phyloP scores from a whole-genome alignment of 1,139 yeast genomes.

The Ogataea hybrid region DNA sequence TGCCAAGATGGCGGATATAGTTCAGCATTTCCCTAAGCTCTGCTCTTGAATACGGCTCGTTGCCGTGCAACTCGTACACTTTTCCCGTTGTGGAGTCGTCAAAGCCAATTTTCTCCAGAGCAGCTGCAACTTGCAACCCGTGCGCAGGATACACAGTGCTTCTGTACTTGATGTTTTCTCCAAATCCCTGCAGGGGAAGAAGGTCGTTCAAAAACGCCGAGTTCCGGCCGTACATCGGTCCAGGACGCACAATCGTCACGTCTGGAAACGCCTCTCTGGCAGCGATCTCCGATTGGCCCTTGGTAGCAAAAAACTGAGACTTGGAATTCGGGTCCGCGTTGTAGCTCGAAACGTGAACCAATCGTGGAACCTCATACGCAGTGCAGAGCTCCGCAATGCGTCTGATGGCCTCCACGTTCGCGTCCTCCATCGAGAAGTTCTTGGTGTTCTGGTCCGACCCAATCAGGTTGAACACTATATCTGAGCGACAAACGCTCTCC shows the following conservation, averaged over 20 bases:
- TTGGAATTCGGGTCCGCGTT: conserved; percentile 70
- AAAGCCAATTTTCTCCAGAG: conserved; percentile 73
- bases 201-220: conserved; percentile 69
- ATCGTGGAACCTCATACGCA: conserved; percentile 73
- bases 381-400: conserved; percentile 74
- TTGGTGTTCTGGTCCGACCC: conserved; percentile 80
- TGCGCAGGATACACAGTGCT: conserved; percentile 70
- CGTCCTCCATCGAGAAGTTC: conserved; percentile 80
- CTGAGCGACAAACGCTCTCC: conserved; percentile 78
- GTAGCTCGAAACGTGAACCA: conserved; percentile 76
- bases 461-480: conserved; percentile 76
- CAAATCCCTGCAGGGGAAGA: conserved; percentile 42
- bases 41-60: conserved; percentile 58
- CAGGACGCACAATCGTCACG: conserved; percentile 83
- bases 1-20: conserved; percentile 41
- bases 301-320: conserved; percentile 73
- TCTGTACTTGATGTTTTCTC: conserved; percentile 58
- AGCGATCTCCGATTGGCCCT: conserved; percentile 74
- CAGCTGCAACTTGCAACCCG: conserved; percentile 75
- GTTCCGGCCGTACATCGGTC: conserved; percentile 77
- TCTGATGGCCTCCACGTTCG: conserved; percentile 74
- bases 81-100: conserved; percentile 81
- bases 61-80: conserved; percentile 75
- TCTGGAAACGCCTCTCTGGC: conserved; percentile 70
- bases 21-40: conserved; percentile 70